phyloP scores from a whole-genome alignment of 176 grass and related monocot genomes.

The Hordeum marinum region DNA sequence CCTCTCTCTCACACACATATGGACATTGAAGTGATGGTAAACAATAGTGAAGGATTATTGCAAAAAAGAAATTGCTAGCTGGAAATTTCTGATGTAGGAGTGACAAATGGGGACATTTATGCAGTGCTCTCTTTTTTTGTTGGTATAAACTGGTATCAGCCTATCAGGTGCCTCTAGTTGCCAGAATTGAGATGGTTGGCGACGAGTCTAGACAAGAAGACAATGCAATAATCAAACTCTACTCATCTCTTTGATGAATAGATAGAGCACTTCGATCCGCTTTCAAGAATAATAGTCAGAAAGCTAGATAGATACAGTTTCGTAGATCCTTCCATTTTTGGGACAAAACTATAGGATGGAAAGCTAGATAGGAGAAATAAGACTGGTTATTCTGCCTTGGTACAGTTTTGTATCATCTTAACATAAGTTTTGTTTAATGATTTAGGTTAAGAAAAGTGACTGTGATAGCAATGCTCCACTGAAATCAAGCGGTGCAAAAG shows the following conservation, averaged over 20 bases:
- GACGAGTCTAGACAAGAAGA: background rate
- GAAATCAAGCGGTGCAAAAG: conserved; percentile 3
- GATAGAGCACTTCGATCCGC: too few relatives aligned
- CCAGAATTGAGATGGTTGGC: background rate
- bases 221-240: background rate
- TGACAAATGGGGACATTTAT: background rate
- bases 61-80: background rate
- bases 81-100: background rate
- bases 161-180: background rate
- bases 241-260: background rate
- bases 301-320: background rate
- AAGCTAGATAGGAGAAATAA: background rate
- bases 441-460: background rate
- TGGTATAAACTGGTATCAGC: background rate
- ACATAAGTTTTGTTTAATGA: background rate
- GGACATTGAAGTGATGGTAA: background rate
- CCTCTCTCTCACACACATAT: background rate
- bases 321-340: background rate
- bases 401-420: background rate
- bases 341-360: background rate
- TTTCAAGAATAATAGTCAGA: background rate
- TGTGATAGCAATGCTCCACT: background rate
- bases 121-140: background rate
- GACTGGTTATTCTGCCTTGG: background rate
- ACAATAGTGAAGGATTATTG: background rate